Percentiles rank a stretch among this genome's conserved stretches.
Evolutionary conservation across 2,329 filamentous ascomycete genomes (phyloP).

Genomic region (Epichloe uncinata): DNA sequence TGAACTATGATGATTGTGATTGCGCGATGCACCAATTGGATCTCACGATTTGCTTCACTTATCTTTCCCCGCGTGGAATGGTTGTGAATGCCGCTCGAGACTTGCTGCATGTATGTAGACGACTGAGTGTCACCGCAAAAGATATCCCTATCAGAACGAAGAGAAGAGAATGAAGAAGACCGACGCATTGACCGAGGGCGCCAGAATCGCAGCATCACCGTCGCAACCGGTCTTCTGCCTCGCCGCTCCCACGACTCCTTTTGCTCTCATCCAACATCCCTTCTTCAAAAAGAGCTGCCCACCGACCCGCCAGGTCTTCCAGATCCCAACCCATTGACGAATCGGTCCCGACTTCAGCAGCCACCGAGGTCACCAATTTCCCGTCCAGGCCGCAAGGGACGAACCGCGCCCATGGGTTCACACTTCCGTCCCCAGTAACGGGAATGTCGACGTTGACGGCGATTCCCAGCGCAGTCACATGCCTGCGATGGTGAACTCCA

Average conservation of each 20-base stretch:
- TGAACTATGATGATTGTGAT: too few species aligned
- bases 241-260: conserved; percentile 9
- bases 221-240: background rate
- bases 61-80: background rate
- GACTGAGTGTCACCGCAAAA: too few species aligned
- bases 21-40: background rate
- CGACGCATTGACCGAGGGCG: too few species aligned
- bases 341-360: conserved; percentile 29
- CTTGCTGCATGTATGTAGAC: too few species aligned
- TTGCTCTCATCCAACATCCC: conserved; percentile 17
- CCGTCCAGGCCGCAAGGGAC: conserved; percentile 81
- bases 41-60: background rate
- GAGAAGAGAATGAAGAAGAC: too few species aligned
- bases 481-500: conserved; percentile 78
- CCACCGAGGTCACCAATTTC: conserved; percentile 64
- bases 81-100: too few species aligned
- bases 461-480: conserved; percentile 74
- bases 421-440: conserved; percentile 20
- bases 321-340: conserved; percentile 14
- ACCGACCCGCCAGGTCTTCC: conserved; percentile 16
- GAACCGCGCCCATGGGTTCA: conserved; percentile 54
- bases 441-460: conserved; percentile 65
- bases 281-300: conserved; percentile 24
- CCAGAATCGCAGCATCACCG: background rate
- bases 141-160: too few species aligned